Conservation (phyloP, 2,329 filamentous ascomycete genomes). For the Sclerotinia trifoliorum region DNA sequence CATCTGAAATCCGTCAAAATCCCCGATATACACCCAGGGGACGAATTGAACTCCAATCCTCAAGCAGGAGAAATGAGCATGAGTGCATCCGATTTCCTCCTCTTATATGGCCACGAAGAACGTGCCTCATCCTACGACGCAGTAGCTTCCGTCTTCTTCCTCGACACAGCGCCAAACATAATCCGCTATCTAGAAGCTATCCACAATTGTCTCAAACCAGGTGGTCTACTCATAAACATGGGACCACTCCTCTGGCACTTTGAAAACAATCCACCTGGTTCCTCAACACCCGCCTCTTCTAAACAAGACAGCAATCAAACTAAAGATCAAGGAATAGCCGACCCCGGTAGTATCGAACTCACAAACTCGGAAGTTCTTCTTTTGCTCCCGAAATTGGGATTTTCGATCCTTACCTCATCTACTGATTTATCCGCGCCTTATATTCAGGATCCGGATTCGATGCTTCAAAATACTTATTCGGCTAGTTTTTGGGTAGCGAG, state of each 20-base stretch:
- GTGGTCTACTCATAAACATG: conserved; percentile 83
- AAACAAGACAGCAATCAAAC: conserved; percentile 46
- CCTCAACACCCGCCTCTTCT: conserved; percentile 30
- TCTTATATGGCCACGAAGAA: conserved; percentile 69
- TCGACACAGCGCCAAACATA: conserved; percentile 93
- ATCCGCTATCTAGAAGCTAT: conserved; percentile 88
- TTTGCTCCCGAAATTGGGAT: conserved; percentile 73
- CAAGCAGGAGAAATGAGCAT: conserved; percentile 74
- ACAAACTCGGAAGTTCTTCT: conserved; percentile 82
- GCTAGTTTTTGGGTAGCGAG: conserved; percentile 84
- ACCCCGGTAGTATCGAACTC: conserved; percentile 87
- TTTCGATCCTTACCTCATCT: conserved; percentile 65
- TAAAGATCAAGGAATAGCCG: conserved; percentile 66
- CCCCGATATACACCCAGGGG: conserved; percentile 75
- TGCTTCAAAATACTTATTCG: conserved; percentile 80
- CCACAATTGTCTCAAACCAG: conserved; percentile 68
- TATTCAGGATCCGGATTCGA: conserved; percentile 79
- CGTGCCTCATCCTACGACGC: conserved; percentile 69
- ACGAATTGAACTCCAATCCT: conserved; percentile 46
- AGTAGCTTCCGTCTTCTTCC: conserved; percentile 89
- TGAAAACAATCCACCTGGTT: conserved; percentile 67
- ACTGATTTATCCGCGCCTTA: conserved; percentile 71
- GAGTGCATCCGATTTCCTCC: conserved; percentile 89
- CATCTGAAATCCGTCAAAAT: conserved; percentile 73
- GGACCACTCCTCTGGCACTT: conserved; percentile 96